A percentile compares a stretch with the other conserved stretches of the same genome.
Evolutionary conservation across 345 rosid genomes (phyloP).

Genomic region (Psidium friedrichsthalianum): DNA sequence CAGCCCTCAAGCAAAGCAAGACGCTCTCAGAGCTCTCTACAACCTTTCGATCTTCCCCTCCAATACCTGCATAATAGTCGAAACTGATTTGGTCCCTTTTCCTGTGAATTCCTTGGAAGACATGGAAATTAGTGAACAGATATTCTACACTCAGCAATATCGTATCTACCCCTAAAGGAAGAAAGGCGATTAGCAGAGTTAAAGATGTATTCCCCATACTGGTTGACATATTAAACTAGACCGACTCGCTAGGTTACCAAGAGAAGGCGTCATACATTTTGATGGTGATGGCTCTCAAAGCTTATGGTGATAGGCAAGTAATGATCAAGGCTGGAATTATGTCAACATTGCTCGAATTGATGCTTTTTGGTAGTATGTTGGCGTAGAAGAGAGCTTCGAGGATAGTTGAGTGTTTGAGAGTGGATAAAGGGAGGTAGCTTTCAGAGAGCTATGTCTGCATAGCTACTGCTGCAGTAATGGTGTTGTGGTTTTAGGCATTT

Average conservation of each 20-base stretch:
- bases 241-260: constrained; percentile 86
- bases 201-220: constrained; percentile 57
- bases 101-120: constrained; percentile 60
- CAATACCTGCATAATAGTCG: constrained; percentile 45
- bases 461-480: constrained; percentile 32
- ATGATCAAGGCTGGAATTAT: constrained; percentile 89
- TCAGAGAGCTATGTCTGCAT: constrained; percentile 52
- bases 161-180: constrained; percentile 69
- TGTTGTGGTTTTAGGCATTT: constrained; percentile 25
- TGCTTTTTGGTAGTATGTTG: constrained; percentile 79
- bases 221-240: constrained; percentile 89
- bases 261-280: constrained; percentile 77
- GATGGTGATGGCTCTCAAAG: constrained; percentile 93
- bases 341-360: constrained; percentile 75
- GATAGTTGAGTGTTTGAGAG: constrained; percentile 66
- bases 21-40: constrained; percentile 79
- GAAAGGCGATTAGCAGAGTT: constrained; percentile 51
- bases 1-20: constrained; percentile 68
- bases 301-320: constrained; percentile 72
- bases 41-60: constrained; percentile 66
- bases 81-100: constrained; percentile 47
- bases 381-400: constrained; percentile 95
- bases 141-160: constrained; percentile 71
- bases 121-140: constrained; percentile 86
- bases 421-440: constrained; percentile 87